A percentile compares a stretch with the other conserved stretches of the same genome.
Evolutionary conservation across 495 filamentous ascomycete species (phyloP).

Genomic region (Astrothelium macrocarpum): DNA sequence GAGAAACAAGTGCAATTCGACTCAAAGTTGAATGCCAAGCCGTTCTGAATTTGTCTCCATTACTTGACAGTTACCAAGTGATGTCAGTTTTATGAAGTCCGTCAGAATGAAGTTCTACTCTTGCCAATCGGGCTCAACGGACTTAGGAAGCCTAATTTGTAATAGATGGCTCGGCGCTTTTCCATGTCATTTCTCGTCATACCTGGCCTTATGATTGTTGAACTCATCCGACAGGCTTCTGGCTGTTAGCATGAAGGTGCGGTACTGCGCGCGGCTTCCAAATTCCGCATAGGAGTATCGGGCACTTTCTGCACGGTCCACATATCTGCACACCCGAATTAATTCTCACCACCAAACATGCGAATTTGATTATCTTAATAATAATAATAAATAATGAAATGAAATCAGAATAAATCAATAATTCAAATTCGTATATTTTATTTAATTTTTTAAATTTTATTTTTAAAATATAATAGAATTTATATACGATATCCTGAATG

Average conservation of each 20-base stretch:
- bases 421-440: no score
- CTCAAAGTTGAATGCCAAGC: neutral
- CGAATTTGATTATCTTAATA: no score
- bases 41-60: neutral
- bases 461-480: no score
- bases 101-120: neutral
- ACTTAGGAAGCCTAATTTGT: constrained; percentile 3
- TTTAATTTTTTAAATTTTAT: no score
- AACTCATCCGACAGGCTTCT: neutral
- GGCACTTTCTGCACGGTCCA: no score
- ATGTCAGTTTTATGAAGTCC: constrained; percentile 2
- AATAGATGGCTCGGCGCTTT: neutral
- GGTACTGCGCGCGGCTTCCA: neutral
- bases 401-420: no score
- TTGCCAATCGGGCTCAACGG: constrained; percentile 2
- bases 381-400: no score
- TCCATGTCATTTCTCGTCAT: neutral
- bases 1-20: neutral
- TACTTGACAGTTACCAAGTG: neutral
- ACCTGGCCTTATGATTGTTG: neutral
- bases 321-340: no score
- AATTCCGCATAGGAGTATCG: constrained; percentile 1
- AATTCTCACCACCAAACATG: no score
- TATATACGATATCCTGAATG: no score
- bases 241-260: neutral